Evolutionary conservation across 1,139 yeast species (phyloP).

Genomic region (Candida sojae): DNA sequence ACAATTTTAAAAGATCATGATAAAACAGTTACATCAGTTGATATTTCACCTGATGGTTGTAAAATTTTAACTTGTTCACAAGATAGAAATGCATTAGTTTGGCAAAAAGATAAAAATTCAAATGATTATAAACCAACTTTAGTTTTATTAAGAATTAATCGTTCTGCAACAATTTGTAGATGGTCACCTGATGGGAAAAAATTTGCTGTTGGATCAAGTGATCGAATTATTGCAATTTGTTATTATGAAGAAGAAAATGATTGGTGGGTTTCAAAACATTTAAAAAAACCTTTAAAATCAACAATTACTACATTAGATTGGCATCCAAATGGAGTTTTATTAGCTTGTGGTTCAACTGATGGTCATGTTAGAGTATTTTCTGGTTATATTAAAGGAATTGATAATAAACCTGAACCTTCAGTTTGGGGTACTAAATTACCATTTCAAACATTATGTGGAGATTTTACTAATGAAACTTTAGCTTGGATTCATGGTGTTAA

Average conservation of each 20-base stretch:
- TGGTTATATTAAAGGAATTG: slow-evolving; percentile 89
- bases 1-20: slow-evolving; percentile 82
- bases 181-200: slow-evolving; percentile 95
- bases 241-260: slow-evolving; percentile 95
- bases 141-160: slow-evolving; percentile 85
- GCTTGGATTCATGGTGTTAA: slow-evolving; percentile 94
- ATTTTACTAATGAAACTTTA: slow-evolving; percentile 72
- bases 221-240: slow-evolving; percentile 91
- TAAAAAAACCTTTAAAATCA: slow-evolving; percentile 89
- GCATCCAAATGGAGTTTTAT: slow-evolving; percentile 91
- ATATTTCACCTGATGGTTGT: slow-evolving; percentile 78
- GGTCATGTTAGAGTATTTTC: slow-evolving; percentile 94
- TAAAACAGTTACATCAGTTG: slow-evolving; percentile 93
- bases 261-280: slow-evolving; percentile 99
- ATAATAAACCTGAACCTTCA: slow-evolving; percentile 75
- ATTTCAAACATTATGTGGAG: slow-evolving; percentile 91
- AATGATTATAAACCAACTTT: slow-evolving; percentile 76
- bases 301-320: slow-evolving; percentile 84
- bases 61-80: slow-evolving; percentile 96
- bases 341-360: slow-evolving; percentile 93
- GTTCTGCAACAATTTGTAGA: slow-evolving; percentile 90
- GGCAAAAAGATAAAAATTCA: slow-evolving; percentile 60
- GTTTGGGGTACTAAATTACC: slow-evolving; percentile 97
- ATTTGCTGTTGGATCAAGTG: slow-evolving; percentile 97
- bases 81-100: slow-evolving; percentile 95